Conservation (phyloP, 2,329 filamentous ascomycete genomes). For the Trichophyton benhamiae region DNA sequence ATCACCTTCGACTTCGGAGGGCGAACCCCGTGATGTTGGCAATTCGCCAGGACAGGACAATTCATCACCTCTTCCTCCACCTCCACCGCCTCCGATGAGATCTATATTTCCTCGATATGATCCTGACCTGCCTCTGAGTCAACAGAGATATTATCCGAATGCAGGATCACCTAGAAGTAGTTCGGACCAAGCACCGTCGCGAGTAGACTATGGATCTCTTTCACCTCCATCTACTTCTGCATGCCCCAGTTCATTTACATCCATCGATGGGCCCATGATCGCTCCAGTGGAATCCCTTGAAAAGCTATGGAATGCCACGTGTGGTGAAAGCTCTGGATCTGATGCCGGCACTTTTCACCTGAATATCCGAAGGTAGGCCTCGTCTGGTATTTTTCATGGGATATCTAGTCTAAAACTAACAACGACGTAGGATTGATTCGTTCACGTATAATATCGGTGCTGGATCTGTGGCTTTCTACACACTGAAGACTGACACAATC, state of each 20-base stretch:
- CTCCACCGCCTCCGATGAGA: slow-evolving; percentile 27
- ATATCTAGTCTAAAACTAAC: background rate
- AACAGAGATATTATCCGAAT: slow-evolving; percentile 28
- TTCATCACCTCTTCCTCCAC: slow-evolving; percentile 5
- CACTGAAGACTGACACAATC: slow-evolving; percentile 30
- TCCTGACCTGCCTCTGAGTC: slow-evolving; percentile 24
- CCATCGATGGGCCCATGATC: slow-evolving; percentile 16
- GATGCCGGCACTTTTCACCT: slow-evolving; percentile 28
- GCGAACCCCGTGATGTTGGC: background rate
- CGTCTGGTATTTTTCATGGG: background rate
- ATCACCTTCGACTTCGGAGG: background rate
- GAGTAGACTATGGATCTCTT: slow-evolving; percentile 14
- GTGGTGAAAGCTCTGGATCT: slow-evolving; percentile 29
- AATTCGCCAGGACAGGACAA: background rate
- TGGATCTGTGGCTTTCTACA: slow-evolving; percentile 33
- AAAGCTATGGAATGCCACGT: slow-evolving; percentile 35
- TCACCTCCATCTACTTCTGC: slow-evolving; percentile 8
- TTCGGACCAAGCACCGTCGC: background rate
- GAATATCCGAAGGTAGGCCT: slow-evolving; percentile 30
- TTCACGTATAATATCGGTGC: slow-evolving; percentile 35
- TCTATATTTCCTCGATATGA: slow-evolving; percentile 38
- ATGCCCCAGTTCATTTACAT: background rate
- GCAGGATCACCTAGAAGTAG: slow-evolving; percentile 5
- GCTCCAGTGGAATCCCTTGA: slow-evolving; percentile 30
- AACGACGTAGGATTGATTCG: slow-evolving; percentile 25